Conservation (phyloP, 345 rosid species). For the Rhodamnia argentea region DNA sequence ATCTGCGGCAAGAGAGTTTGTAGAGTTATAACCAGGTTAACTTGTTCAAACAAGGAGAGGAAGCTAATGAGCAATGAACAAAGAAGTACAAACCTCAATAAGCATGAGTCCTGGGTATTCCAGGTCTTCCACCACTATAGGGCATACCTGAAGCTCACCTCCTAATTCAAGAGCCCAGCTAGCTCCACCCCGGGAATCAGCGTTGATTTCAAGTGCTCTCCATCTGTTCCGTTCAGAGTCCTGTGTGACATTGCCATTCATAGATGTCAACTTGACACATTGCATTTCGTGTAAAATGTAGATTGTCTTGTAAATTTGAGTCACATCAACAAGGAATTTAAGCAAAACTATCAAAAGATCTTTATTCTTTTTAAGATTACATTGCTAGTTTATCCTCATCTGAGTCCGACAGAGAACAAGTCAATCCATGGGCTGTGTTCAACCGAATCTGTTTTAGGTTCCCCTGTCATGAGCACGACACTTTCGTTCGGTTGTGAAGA, state of each 20-base stretch:
- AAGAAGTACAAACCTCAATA: constrained; percentile 29
- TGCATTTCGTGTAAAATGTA: not conserved
- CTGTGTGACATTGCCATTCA: not conserved
- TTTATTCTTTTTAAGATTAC: not conserved
- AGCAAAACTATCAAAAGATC: not conserved
- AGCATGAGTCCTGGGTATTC: constrained; percentile 42
- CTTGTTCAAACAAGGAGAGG: not conserved
- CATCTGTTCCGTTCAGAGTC: constrained; percentile 9
- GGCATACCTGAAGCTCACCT: constrained; percentile 27
- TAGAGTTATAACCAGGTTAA: not conserved
- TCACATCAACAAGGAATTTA: not conserved
- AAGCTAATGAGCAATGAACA: not conserved
- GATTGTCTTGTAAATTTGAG: not conserved
- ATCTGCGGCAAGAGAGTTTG: constrained; percentile 21
- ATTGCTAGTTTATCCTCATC: not conserved
- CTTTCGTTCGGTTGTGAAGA: not conserved
- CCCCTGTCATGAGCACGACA: not conserved
- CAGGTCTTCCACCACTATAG: constrained; percentile 60
- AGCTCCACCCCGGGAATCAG: constrained; percentile 9
- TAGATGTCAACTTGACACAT: too few relatives aligned
- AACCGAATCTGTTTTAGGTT: not conserved
- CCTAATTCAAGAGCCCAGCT: constrained; percentile 46
- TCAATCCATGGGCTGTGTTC: not conserved
- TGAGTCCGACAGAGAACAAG: not conserved
- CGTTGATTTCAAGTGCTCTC: constrained; percentile 14